Conservation (phyloP, 2,329 filamentous ascomycete genomes). For the Colletotrichum magnum region DNA sequence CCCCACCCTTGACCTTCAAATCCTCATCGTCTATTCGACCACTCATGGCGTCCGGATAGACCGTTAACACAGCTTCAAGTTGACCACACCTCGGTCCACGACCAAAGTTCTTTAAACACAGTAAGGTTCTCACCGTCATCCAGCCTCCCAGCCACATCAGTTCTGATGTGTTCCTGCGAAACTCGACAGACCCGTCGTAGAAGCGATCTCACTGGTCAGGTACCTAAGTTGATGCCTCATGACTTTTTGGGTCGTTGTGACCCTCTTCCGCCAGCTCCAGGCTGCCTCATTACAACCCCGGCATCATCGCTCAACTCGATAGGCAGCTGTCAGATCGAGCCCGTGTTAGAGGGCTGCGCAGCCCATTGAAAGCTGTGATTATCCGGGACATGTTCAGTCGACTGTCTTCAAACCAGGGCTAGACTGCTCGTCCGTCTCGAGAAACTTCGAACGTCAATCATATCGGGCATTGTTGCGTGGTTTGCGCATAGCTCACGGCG, state of each 20-base stretch:
- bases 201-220: neutral
- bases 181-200: neutral
- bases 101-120: constrained; percentile 18
- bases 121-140: too few relatives aligned
- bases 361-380: neutral
- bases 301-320: neutral
- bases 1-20: neutral
- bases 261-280: constrained; percentile 9
- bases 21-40: neutral
- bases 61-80: constrained; percentile 14
- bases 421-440: too few relatives aligned
- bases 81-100: neutral
- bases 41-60: neutral
- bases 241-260: neutral
- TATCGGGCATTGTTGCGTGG: too few relatives aligned
- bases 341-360: neutral
- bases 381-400: neutral
- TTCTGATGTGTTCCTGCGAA: neutral
- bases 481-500: too few relatives aligned
- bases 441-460: too few relatives aligned
- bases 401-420: too few relatives aligned
- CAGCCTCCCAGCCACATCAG: constrained; percentile 2
- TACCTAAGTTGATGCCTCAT: neutral
- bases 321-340: constrained; percentile 9
- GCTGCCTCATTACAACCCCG: constrained; percentile 5